These are phyloP conservation scores for Penicillium sp. DNA, from an alignment of 2,329 filamentous ascomycete genomes.

Conservation along the genomic window DNA sequence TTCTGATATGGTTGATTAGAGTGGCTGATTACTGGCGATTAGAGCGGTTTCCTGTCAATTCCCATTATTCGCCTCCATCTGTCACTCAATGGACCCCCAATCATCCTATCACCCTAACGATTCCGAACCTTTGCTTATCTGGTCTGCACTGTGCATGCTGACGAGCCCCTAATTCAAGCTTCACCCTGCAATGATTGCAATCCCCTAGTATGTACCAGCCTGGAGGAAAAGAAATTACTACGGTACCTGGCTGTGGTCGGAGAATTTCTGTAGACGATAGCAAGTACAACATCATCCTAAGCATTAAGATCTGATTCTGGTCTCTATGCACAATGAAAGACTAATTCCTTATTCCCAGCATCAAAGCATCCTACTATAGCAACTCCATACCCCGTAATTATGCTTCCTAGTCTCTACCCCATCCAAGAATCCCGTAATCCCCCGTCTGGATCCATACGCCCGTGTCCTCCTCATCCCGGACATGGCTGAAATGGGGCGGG, in stretches of 20 bases:
- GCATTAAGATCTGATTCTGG: background rate
- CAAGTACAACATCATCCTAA: background rate
- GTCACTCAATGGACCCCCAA: slow-evolving; percentile 18
- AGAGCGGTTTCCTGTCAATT: slow-evolving; percentile 10
- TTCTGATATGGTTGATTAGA: background rate
- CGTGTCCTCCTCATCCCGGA: slow-evolving; percentile 7
- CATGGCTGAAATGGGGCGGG: slow-evolving; percentile 17
- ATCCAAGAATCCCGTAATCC: slow-evolving; percentile 18
- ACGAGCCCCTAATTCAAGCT: background rate
- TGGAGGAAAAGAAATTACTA: background rate
- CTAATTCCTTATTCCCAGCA: background rate
- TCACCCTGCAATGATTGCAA: background rate
- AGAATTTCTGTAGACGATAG: background rate
- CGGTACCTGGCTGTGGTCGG: background rate
- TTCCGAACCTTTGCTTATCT: slow-evolving; percentile 21
- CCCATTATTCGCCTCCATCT: slow-evolving; percentile 20
- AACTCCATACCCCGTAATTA: background rate
- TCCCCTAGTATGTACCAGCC: background rate
- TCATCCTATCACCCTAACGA: slow-evolving; percentile 16
- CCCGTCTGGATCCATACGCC: slow-evolving; percentile 18
- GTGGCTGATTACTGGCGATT: slow-evolving; percentile 1
- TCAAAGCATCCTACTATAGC: background rate
- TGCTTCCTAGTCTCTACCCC: background rate
- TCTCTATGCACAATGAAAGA: background rate
- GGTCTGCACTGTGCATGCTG: background rate